phyloP scores from a whole-genome alignment of 1,139 yeast genomes.

The Geotrichum restrictum region DNA sequence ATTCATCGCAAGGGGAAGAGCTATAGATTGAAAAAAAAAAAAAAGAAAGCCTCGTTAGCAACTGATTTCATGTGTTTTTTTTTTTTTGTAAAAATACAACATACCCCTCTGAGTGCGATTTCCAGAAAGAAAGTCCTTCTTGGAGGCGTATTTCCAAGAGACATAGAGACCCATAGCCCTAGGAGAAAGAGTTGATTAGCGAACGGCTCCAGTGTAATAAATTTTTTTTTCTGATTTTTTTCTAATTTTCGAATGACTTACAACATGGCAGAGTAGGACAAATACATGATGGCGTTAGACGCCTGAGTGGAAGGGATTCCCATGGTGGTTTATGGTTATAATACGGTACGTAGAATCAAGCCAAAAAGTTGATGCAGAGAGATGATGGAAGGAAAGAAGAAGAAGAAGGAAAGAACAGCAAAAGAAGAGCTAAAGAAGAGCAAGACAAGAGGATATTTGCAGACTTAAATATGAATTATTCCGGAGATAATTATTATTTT shows the following conservation, averaged over 20 bases:
- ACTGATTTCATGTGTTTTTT: too few species aligned
- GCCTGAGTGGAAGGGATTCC: conserved; percentile 45
- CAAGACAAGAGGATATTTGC: not conserved
- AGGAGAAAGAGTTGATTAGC: conserved; percentile 1
- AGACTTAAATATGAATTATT: not conserved
- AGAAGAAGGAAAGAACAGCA: not conserved
- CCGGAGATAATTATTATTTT: too few species aligned
- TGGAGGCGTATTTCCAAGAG: conserved; percentile 34
- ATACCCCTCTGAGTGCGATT: conserved; percentile 72
- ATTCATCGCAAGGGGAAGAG: conserved; percentile 72
- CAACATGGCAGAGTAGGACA: conserved; percentile 65
- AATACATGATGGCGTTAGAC: conserved; percentile 72
- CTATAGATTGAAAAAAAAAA: too few species aligned
- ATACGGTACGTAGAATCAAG: too few species aligned
- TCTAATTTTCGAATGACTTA: not conserved
- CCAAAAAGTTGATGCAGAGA: not conserved
- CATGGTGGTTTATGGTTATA: too few species aligned
- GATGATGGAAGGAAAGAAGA: not conserved
- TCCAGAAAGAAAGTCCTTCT: conserved; percentile 59
- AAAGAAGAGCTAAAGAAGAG: not conserved
- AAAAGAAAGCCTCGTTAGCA: conserved; percentile 16
- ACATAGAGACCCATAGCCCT: conserved; percentile 36
- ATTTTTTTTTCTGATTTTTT: not conserved
- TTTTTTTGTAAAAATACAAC: too few species aligned
- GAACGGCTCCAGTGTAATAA: not conserved